Evolutionary conservation across 2,329 filamentous ascomycete species (phyloP), one percentile per base, ranked within the genome.

Genomic region (Xylariaceae sp.): DNA sequence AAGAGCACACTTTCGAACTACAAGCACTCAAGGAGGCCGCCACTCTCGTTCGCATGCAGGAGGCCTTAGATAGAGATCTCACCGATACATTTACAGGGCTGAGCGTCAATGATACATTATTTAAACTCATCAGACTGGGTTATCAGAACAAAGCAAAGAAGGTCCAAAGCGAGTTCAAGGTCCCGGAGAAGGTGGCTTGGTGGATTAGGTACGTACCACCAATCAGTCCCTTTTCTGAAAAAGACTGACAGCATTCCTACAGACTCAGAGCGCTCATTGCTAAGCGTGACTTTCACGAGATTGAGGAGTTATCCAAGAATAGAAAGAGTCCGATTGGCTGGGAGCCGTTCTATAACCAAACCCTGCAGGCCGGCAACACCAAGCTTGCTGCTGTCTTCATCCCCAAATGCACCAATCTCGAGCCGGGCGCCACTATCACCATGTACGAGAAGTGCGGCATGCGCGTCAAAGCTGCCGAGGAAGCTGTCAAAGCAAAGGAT

Each of bases 361-460:
- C 87, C 19, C 72, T 97, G 1, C 83, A 85, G 35, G 93, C 93
- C 2, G 93, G 93, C 34, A 97, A 97, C 60, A 85, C 88, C 4
- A 85, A 90, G 47, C 74, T 95, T 13, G 93, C 93, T 1, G 79
- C 85, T 1, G 64, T 80, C 4, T 97, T 96, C 64, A 81, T 97
- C 38, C 82, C 88, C 3, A 97, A 97, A 65, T 96, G 90, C 68
- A 84, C 83, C 13, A 73, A 74, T 41, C 62, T 94, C 35, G 76
- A 82, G 34, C 71, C 78, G 1, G 75, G 79, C 3, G 85, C 89
- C 54, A 73, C 83, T 3, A 83, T 95, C 41, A 79, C 85, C 52
- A 96, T 98, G 91, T 98, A 90, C 77, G 83, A 95, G 55, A 95
- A 95, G 67, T 97, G 93, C 63, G 91, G 91, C 15, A 79, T 95